Evolutionary conservation across 495 filamentous ascomycete genomes (phyloP).

Genomic region (Hypoxylon lenormandii): DNA sequence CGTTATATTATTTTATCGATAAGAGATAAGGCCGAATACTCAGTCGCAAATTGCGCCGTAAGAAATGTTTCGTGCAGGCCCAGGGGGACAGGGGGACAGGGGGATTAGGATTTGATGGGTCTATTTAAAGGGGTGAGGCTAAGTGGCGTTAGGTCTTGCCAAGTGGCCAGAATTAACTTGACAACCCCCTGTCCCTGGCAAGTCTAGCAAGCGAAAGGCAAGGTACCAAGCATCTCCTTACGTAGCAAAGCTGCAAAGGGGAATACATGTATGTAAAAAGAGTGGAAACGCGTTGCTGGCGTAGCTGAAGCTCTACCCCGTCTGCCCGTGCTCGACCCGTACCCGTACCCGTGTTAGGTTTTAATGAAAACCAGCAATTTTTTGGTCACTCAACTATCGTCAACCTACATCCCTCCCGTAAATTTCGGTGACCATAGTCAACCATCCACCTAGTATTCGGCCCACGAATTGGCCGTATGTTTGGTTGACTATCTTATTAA

Average conservation of each 20-base stretch:
- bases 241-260: conserved; percentile 15
- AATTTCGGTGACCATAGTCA: conserved; percentile 24
- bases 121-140: conserved; percentile 19
- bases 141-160: conserved; percentile 32
- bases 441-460: conserved; percentile 33
- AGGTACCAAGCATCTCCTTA: conserved; percentile 24
- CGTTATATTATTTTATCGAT: conserved; percentile 19
- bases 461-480: conserved; percentile 33
- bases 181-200: conserved; percentile 18
- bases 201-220: conserved; percentile 10
- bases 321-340: conserved; percentile 10
- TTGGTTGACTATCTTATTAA: conserved; percentile 30
- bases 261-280: too few relatives aligned
- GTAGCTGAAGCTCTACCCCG: conserved; percentile 38
- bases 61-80: conserved; percentile 9
- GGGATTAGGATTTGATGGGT: conserved; percentile 4
- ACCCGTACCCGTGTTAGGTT: conserved; percentile 11
- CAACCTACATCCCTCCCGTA: conserved; percentile 22
- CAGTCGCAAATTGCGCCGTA: conserved; percentile 12
- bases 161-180: conserved; percentile 48
- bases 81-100: conserved; percentile 6
- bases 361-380: conserved; percentile 27
- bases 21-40: conserved; percentile 4
- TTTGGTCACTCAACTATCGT: conserved; percentile 23
- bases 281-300: conserved; percentile 37